Conservation (phyloP, 306 rosid species). For the Medicago arabica region DNA sequence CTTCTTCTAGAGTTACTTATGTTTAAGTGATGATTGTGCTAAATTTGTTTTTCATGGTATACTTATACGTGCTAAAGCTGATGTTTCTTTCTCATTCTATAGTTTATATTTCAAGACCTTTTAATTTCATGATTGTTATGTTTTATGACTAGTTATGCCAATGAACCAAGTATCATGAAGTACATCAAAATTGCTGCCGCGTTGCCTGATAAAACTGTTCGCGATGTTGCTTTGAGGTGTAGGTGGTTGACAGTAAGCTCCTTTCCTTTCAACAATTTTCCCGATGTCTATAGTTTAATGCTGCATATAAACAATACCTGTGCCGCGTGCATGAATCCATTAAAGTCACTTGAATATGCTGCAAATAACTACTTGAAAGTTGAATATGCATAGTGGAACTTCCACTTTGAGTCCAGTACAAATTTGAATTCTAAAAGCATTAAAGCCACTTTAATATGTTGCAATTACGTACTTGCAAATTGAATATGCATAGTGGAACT, state of each 20-base stretch:
- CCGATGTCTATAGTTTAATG: conserved; percentile 24
- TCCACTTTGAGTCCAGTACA: conserved; percentile 24
- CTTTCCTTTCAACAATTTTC: conserved; percentile 39
- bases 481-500: conserved; percentile 24
- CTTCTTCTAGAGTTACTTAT: conserved; percentile 3
- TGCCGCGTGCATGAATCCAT: neutral
- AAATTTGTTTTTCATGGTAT: conserved; percentile 7
- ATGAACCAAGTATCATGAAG: conserved; percentile 92
- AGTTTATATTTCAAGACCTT: conserved; percentile 15
- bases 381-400: conserved; percentile 22
- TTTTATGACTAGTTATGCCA: conserved; percentile 65
- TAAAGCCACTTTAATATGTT: conserved; percentile 20
- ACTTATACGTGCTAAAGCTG: conserved; percentile 12
- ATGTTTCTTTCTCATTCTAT: conserved; percentile 27
- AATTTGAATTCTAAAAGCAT: conserved; percentile 4
- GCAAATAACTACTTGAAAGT: conserved; percentile 6
- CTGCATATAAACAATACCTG: conserved; percentile 6
- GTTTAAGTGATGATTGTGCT: neutral
- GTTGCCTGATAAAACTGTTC: conserved; percentile 93
- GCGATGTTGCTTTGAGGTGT: conserved; percentile 99
- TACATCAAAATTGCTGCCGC: conserved; percentile 93
- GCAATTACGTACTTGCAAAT: conserved; percentile 10
- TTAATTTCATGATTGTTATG: conserved; percentile 30
- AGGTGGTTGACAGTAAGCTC: conserved; percentile 96
- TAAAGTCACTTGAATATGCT: neutral